Evolutionary conservation across 2,329 filamentous ascomycete species (phyloP).

Genomic region (Sporothrix euskadiensis): DNA sequence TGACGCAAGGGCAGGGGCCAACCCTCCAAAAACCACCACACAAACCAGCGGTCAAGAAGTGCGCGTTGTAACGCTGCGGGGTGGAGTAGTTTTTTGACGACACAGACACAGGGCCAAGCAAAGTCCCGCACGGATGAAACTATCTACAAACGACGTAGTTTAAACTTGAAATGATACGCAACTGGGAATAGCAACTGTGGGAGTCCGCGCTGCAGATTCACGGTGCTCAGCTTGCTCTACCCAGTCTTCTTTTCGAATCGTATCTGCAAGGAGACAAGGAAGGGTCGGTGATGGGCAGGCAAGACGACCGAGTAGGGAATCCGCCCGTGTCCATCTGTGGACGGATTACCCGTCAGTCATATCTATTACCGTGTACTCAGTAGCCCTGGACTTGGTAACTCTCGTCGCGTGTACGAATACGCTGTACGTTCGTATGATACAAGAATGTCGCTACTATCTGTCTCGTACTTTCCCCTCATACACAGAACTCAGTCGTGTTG

Average conservation of each 20-base stretch:
- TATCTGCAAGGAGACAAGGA: slow-evolving; percentile 1
- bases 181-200: neutral
- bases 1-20: slow-evolving; percentile 19
- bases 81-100: neutral
- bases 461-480: neutral
- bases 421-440: neutral
- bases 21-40: neutral
- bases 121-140: slow-evolving; percentile 16
- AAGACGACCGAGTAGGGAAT: slow-evolving; percentile 5
- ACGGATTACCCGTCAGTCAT: neutral
- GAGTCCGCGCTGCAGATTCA: neutral
- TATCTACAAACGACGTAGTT: neutral
- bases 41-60: slow-evolving; percentile 21
- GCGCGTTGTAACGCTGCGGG: slow-evolving; percentile 25
- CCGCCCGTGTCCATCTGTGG: neutral
- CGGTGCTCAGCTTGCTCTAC: neutral
- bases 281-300: neutral
- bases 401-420: neutral
- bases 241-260: neutral
- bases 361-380: neutral
- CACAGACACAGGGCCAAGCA: too few species aligned
- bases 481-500: neutral
- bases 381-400: neutral
- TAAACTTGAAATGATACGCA: slow-evolving; percentile 8
- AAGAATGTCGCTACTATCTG: neutral